phyloP scores from a whole-genome alignment of 2,329 filamentous ascomycete genomes.

The Dactylella cylindrospora region DNA sequence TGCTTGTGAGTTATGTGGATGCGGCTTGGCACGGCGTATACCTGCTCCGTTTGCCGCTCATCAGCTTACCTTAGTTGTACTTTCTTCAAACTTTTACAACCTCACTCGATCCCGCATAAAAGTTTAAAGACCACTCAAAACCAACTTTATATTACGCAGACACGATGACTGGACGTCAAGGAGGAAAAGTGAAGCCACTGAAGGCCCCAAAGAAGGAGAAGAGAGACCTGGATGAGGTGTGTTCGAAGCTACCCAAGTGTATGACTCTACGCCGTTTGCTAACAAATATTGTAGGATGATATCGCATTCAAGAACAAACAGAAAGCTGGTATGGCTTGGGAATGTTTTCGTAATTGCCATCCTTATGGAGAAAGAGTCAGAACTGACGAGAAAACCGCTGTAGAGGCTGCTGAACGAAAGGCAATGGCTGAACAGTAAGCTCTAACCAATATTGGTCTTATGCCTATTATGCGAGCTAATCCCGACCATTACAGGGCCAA shows the following conservation, averaged over 20 bases:
- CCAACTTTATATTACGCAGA: not conserved
- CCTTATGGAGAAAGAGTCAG: not conserved
- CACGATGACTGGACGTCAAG: constrained; percentile 48
- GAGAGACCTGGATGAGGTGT: constrained; percentile 39
- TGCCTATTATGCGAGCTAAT: constrained; percentile 4
- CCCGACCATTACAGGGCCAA: constrained; percentile 15
- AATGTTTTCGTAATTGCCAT: not conserved
- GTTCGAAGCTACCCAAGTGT: not conserved
- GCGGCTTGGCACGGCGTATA: constrained; percentile 33
- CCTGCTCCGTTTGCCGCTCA: constrained; percentile 26
- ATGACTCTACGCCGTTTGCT: not conserved
- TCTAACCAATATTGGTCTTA: not conserved
- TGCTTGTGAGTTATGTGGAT: constrained; percentile 25
- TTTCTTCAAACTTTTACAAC: constrained; percentile 30
- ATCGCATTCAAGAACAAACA: constrained; percentile 49
- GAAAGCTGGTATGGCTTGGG: constrained; percentile 44
- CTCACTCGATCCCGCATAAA: constrained; percentile 6
- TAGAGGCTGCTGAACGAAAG: constrained; percentile 48
- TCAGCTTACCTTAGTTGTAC: too few species aligned
- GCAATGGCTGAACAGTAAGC: constrained; percentile 46
- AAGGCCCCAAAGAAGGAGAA: constrained; percentile 49
- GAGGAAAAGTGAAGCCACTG: constrained; percentile 49
- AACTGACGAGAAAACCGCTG: constrained; percentile 4
- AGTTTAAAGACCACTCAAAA: not conserved
- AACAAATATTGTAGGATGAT: constrained; percentile 27